These are phyloP conservation scores for Elsinoe arachidis DNA, from an alignment of 2,329 filamentous ascomycete species.

Conservation along the genomic window DNA sequence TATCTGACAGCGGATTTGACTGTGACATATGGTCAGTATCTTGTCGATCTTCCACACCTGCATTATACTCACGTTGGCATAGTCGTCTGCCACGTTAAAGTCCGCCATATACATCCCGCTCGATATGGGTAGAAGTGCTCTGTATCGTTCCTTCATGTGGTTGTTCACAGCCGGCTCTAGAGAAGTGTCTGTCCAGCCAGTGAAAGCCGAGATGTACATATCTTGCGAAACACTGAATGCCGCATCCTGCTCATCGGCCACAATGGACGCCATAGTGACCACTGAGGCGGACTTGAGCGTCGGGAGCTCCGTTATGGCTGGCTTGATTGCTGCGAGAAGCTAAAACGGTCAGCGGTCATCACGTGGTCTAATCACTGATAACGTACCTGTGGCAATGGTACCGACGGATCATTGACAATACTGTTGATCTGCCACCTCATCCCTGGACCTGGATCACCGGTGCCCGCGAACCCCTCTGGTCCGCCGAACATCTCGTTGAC, in stretches of 20 bases:
- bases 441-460: background rate
- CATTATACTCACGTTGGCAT: background rate
- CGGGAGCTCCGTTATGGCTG: background rate
- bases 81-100: background rate
- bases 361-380: background rate
- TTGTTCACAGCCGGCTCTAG: background rate
- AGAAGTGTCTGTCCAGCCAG: background rate
- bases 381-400: background rate
- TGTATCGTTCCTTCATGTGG: background rate
- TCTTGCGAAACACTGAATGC: background rate
- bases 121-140: background rate
- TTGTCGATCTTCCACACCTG: too few species aligned
- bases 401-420: background rate
- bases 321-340: background rate
- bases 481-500: background rate
- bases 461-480: background rate
- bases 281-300: background rate
- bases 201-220: background rate
- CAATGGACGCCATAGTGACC: background rate
- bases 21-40: background rate
- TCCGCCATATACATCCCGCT: background rate
- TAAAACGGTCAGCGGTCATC: background rate
- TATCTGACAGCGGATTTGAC: background rate
- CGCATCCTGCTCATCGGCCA: background rate
- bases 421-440: slow-evolving; percentile 1